A percentile compares a stretch with the other conserved stretches of the same genome.
These are phyloP conservation scores for Saturnispora galanensis DNA, from an alignment of 805 yeast species.

Conservation along the genomic window DNA sequence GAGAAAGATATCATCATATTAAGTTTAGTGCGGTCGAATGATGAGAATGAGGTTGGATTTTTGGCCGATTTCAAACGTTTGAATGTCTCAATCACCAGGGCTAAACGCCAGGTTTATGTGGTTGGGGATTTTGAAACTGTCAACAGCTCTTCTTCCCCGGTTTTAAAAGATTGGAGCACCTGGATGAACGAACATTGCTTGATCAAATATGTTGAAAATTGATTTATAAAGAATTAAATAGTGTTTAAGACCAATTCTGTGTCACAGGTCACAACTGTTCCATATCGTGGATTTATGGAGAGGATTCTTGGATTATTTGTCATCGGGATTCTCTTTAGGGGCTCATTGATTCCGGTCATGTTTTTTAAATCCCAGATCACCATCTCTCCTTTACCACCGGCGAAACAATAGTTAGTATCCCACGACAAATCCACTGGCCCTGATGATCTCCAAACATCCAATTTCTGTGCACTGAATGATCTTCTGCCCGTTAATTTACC, in stretches of 20 bases:
- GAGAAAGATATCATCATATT: slow-evolving; percentile 83
- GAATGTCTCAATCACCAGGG: slow-evolving; percentile 90
- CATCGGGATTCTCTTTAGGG: neutral
- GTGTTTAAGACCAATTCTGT: slow-evolving; percentile 36
- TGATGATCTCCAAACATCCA: slow-evolving; percentile 32
- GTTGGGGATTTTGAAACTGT: slow-evolving; percentile 80
- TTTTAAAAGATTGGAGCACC: slow-evolving; percentile 54
- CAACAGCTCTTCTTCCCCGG: slow-evolving; percentile 32
- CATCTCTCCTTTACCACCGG: slow-evolving; percentile 48
- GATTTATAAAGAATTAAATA: slow-evolving; percentile 14
- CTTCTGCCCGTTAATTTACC: slow-evolving; percentile 36
- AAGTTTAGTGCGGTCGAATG: slow-evolving; percentile 73
- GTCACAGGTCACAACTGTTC: slow-evolving; percentile 58
- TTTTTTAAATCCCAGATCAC: slow-evolving; percentile 40
- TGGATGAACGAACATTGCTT: slow-evolving; percentile 64
- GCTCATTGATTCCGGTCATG: slow-evolving; percentile 4
- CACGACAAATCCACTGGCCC: slow-evolving; percentile 56
- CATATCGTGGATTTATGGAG: slow-evolving; percentile 51
- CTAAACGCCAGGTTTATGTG: slow-evolving; percentile 74
- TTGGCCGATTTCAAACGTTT: slow-evolving; percentile 67
- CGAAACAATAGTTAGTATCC: slow-evolving; percentile 53
- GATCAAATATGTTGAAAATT: slow-evolving; percentile 53
- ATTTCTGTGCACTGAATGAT: slow-evolving; percentile 23
- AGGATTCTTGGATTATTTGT: slow-evolving; percentile 35
- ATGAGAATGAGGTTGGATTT: slow-evolving; percentile 66